Percentiles rank a stretch among this genome's conserved stretches.
Evolutionary conservation across 352 stramenopile species (phyloP).

Genomic region (Pythium apleroticum): DNA sequence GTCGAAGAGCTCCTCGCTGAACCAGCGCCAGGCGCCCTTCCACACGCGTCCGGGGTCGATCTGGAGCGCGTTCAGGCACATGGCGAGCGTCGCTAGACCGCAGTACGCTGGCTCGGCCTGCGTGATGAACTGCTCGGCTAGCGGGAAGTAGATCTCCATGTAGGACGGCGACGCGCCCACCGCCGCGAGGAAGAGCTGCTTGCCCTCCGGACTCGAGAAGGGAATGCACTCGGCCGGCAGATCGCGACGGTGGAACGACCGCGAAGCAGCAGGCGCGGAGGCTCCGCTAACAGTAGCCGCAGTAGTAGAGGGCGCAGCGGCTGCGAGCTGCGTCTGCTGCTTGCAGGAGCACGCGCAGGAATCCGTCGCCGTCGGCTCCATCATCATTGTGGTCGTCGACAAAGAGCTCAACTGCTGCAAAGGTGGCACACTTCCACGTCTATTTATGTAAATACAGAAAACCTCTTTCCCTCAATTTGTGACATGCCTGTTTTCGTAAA

Average conservation of each 20-base stretch:
- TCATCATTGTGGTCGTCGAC: background rate
- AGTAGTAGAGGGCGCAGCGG: too few species aligned
- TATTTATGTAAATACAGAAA: background rate
- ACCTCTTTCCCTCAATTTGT: background rate
- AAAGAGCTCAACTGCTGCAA: too few species aligned
- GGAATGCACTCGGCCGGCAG: conserved; percentile 78
- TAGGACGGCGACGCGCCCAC: conserved; percentile 46
- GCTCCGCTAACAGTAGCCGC: too few species aligned
- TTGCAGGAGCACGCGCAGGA: background rate
- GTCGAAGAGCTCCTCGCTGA: conserved; percentile 82
- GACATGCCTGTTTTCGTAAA: background rate
- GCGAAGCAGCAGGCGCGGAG: too few species aligned
- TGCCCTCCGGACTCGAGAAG: conserved; percentile 84
- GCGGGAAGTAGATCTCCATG: conserved; percentile 92
- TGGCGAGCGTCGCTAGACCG: conserved; percentile 80
- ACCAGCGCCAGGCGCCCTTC: conserved; percentile 83
- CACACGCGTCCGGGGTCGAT: conserved; percentile 75
- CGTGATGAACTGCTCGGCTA: conserved; percentile 89
- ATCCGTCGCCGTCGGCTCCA: background rate
- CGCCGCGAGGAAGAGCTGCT: conserved; percentile 78
- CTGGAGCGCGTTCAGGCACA: conserved; percentile 77
- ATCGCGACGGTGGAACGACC: conserved; percentile 85
- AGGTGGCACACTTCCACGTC: background rate
- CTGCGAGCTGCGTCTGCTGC: background rate
- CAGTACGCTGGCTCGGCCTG: conserved; percentile 93